Evolutionary conservation across 225 moss, liverwort and hornwort genomes (phyloP).

Genomic region (Ulota crispa): DNA sequence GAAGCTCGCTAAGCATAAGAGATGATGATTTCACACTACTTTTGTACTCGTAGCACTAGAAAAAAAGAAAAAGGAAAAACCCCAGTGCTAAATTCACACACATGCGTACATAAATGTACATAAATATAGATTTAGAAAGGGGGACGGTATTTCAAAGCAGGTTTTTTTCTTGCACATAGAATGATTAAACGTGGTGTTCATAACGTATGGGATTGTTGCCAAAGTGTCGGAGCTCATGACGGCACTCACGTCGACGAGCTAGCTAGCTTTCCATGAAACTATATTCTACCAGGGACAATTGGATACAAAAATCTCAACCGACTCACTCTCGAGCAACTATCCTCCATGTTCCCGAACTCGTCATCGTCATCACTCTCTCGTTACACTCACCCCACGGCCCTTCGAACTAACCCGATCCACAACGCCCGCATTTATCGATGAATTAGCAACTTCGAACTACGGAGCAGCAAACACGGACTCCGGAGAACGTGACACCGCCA

Average conservation of each 20-base stretch:
- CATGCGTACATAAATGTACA: not conserved
- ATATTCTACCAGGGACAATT: conserved; percentile 18
- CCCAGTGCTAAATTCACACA: conserved; percentile 5
- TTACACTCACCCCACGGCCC: not conserved
- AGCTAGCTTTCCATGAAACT: not conserved
- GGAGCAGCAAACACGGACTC: not conserved
- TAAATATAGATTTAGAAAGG: not conserved
- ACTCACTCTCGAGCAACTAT: conserved; percentile 15
- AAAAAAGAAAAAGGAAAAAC: not conserved
- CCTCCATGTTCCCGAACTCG: not conserved
- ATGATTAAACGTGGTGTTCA: not conserved
- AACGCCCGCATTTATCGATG: conserved; percentile 26
- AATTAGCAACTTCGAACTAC: conserved; percentile 8
- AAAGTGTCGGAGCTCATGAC: not conserved
- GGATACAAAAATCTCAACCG: conserved; percentile 12
- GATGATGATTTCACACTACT: not conserved
- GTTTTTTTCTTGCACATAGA: not conserved
- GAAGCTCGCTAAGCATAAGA: not conserved
- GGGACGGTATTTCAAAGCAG: not conserved
- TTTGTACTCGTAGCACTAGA: not conserved
- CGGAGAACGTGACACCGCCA: not conserved
- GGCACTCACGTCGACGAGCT: not conserved
- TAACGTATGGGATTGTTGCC: not conserved
- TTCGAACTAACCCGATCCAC: conserved; percentile 11
- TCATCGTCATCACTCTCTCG: conserved; percentile 18